Conservation (phyloP, 805 yeast species). For the Isabelozyma heimii region DNA sequence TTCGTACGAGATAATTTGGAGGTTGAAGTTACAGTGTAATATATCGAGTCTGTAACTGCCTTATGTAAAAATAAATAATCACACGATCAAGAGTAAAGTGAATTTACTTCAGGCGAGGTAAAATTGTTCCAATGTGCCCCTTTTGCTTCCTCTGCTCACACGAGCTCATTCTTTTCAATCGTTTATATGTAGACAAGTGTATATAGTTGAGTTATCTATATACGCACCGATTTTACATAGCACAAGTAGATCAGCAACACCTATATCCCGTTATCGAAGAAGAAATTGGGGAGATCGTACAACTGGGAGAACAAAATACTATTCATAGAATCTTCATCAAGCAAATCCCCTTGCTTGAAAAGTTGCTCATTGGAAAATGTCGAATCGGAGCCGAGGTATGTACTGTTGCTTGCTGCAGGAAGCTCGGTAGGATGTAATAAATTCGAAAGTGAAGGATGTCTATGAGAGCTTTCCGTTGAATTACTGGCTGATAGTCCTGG, state of each 20-base stretch:
- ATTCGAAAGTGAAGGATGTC: constrained; percentile 19
- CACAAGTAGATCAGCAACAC: neutral
- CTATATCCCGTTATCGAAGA: constrained; percentile 31
- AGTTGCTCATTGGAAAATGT: constrained; percentile 6
- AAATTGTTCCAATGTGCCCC: too few species aligned
- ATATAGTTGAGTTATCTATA: too few species aligned
- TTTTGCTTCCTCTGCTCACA: too few species aligned
- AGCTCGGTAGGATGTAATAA: constrained; percentile 14
- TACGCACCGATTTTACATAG: too few species aligned
- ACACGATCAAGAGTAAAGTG: neutral
- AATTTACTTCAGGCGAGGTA: neutral
- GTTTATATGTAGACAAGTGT: too few species aligned
- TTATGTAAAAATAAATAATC: neutral
- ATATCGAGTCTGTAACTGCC: neutral
- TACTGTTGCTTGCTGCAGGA: neutral
- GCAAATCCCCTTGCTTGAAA: constrained; percentile 6
- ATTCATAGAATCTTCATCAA: constrained; percentile 20
- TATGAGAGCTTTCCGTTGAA: constrained; percentile 11
- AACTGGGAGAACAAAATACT: constrained; percentile 22
- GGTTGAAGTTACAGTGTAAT: neutral
- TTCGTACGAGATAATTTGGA: constrained; percentile 68
- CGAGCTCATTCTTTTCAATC: too few species aligned
- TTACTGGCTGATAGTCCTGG: constrained; percentile 1
- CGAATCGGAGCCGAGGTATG: neutral
- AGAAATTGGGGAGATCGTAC: constrained; percentile 34